Base-by-base conservation (phyloP, 495 filamentous ascomycete species). In the Penicillium soppii region DNA sequence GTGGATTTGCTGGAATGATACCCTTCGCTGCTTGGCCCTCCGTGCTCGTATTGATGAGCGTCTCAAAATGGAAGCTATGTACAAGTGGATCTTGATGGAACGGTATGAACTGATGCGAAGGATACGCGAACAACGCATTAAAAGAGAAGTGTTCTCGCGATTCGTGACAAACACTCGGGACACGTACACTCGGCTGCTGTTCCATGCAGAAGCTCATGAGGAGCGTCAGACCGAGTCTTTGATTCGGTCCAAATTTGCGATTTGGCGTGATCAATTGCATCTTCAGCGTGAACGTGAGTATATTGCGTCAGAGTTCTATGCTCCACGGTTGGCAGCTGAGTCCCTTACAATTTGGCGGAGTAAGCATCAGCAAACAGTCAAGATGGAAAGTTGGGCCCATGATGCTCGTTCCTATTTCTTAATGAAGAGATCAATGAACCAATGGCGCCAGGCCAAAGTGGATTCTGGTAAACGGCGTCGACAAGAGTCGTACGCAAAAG, bases 1-100 rank as follows among this genome's bases (percentile, higher is more conserved):
- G 7, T 86, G 79, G 76, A 82, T 80, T 1, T 59, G 72, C 10
- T 90, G 86, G 86, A 87, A 87, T 47, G 82, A 88, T 66, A 75
- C 68, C 13, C 71, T 86, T 26, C 82, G 84, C 10, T 80, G 75
- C 47, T 67, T 77, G 52, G 76, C 74, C 2, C 66, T 88, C 5
- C 68, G 61, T 27, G 67, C 67, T 13, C 76, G 71, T 19, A 80
- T 85, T 39, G 76, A 85, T 49, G 83, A 86, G 53, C 77, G 83
- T 2, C 48, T 82, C 40, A 69, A 81, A 41, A 66, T 82, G 43
- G 76, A 85, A 56, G 63, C 74, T 2, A 74, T 88, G 53, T 86
- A 86, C 57, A 82, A 75, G 64, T 87, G 84, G 84, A 74, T 85
- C 21, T 55, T 87, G 4, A 73, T 77, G 19, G 78, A 83, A 42